A percentile compares a stretch with the other conserved stretches of the same genome.
phyloP scores from a whole-genome alignment of 176 grass and related monocot species.

The Oryza rufipogon region DNA sequence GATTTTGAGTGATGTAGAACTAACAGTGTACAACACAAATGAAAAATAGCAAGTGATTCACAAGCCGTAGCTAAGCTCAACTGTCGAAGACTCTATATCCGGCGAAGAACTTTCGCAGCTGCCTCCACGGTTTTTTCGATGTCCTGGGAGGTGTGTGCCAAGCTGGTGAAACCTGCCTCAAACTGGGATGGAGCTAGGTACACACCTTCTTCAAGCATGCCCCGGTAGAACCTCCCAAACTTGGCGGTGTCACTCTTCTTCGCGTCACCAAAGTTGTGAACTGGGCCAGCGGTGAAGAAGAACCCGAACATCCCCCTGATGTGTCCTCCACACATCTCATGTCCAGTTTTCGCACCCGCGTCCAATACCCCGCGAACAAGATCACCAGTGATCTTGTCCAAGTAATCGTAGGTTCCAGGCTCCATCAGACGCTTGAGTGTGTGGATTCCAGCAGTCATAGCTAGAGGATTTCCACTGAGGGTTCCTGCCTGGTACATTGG shows the following conservation, averaged over 20 bases:
- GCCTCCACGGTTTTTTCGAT: slow-evolving; percentile 79
- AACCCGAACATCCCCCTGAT: slow-evolving; percentile 94
- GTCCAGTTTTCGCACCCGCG: slow-evolving; percentile 65
- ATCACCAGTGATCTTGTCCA: slow-evolving; percentile 84
- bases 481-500: slow-evolving; percentile 99
- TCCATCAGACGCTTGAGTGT: slow-evolving; percentile 78
- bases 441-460: slow-evolving; percentile 98
- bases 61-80: neutral
- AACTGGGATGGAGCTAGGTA: slow-evolving; percentile 95
- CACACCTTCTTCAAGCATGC: slow-evolving; percentile 96
- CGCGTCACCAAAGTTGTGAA: slow-evolving; percentile 83
- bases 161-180: slow-evolving; percentile 94
- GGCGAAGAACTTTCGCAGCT: slow-evolving; percentile 78
- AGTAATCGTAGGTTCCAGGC: slow-evolving; percentile 76
- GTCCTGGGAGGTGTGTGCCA: slow-evolving; percentile 82
- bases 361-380: slow-evolving; percentile 79
- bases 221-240: slow-evolving; percentile 86
- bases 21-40: slow-evolving; percentile 35
- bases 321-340: slow-evolving; percentile 93
- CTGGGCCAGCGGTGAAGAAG: slow-evolving; percentile 78
- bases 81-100: slow-evolving; percentile 48
- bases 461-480: slow-evolving; percentile 95
- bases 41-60: neutral
- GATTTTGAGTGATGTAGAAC: slow-evolving; percentile 29
- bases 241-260: slow-evolving; percentile 89